phyloP scores from a whole-genome alignment of 2,329 filamentous ascomycete species.

The Davidsoniella australis region DNA sequence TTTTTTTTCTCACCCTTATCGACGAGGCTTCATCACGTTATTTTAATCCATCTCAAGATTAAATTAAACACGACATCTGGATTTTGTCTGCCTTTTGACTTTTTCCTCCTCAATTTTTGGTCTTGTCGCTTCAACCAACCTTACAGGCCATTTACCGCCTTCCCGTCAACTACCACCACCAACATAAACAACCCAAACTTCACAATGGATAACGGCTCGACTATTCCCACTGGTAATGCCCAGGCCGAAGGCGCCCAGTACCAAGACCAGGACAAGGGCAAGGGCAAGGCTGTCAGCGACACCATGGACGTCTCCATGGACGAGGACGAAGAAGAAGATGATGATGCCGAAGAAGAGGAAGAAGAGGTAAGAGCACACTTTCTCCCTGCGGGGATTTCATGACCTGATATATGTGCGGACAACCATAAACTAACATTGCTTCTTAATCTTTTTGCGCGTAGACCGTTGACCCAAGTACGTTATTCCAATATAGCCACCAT shows the following conservation, averaged over 20 bases:
- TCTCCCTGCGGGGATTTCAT: neutral
- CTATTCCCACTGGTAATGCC: constrained; percentile 29
- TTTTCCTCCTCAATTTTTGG: constrained; percentile 3
- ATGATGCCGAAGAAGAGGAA: constrained; percentile 55
- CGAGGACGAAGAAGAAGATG: constrained; percentile 51
- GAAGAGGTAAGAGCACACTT: constrained; percentile 20
- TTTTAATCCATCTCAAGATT: neutral
- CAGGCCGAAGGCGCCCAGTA: constrained; percentile 23
- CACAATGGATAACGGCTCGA: constrained; percentile 32
- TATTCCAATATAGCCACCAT: neutral
- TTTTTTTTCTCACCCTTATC: neutral
- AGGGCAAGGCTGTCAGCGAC: constrained; percentile 56
- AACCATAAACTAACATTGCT: neutral
- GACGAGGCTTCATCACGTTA: neutral
- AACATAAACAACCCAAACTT: constrained; percentile 18
- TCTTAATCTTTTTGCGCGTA: constrained; percentile 3
- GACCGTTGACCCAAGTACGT: constrained; percentile 11
- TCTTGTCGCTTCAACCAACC: neutral
- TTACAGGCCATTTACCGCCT: neutral
- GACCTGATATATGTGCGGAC: neutral
- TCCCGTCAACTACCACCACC: neutral
- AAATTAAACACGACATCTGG: neutral
- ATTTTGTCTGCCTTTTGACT: neutral
- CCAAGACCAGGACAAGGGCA: constrained; percentile 65
- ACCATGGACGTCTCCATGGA: constrained; percentile 50